phyloP scores from a whole-genome alignment of 257 asterid genomes.

The Solanum rostratum region DNA sequence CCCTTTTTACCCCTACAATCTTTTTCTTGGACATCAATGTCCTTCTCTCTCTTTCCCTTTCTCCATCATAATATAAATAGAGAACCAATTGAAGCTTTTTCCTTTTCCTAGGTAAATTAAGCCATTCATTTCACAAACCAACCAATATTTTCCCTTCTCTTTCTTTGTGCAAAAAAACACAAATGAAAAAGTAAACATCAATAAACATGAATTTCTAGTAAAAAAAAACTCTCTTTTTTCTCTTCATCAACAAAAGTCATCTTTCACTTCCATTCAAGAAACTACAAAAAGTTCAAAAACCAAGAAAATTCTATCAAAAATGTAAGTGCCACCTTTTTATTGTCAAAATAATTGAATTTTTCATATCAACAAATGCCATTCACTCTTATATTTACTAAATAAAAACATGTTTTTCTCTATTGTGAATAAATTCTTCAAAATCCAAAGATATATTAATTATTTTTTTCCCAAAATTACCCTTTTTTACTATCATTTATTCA shows the following conservation, averaged over 20 bases:
- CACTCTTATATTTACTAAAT: not conserved
- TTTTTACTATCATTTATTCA: not conserved
- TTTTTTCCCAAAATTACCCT: no score
- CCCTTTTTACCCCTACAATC: not conserved
- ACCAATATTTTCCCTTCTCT: constrained; percentile 4
- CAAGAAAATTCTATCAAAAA: not conserved
- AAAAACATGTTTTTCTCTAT: not conserved
- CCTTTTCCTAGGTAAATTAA: constrained; percentile 26
- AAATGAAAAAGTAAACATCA: constrained; percentile 1
- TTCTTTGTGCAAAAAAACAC: not conserved
- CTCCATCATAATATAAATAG: constrained; percentile 8
- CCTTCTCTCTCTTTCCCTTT: not conserved
- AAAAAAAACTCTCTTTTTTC: not conserved
- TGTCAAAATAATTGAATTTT: not conserved
- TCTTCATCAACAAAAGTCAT: not conserved
- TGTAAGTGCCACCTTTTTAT: constrained; percentile 15
- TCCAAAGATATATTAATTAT: not conserved
- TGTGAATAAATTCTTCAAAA: no score
- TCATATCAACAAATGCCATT: constrained; percentile 15
- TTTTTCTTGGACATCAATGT: not conserved
- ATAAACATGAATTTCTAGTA: not conserved
- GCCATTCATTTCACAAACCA: not conserved
- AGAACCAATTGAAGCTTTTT: constrained; percentile 1
- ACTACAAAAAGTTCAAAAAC: not conserved
- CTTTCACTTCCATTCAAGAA: not conserved